Evolutionary conservation across 2,329 filamentous ascomycete genomes (phyloP).

Genomic region (Hortaea sp.): DNA sequence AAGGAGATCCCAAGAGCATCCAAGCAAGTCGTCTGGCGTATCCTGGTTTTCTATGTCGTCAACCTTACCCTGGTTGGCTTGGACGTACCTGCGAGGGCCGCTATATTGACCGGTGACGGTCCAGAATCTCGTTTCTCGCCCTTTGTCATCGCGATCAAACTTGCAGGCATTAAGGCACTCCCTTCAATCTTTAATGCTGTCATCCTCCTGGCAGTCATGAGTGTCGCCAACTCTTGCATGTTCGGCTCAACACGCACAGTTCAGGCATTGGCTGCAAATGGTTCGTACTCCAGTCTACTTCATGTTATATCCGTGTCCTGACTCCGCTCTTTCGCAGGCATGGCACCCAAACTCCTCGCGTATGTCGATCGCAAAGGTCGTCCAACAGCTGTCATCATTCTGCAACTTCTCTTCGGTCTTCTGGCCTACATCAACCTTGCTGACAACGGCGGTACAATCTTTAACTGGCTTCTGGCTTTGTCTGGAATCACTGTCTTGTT

Average conservation of each 20-base stretch:
- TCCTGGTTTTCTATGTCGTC: constrained; percentile 30
- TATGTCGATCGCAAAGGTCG: constrained; percentile 68
- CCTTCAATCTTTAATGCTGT: constrained; percentile 56
- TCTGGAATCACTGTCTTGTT: constrained; percentile 65
- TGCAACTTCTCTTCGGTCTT: constrained; percentile 57
- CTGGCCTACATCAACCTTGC: constrained; percentile 66
- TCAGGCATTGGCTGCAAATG: constrained; percentile 63
- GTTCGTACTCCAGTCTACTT: constrained; percentile 25
- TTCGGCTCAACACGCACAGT: constrained; percentile 68
- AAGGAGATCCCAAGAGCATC: constrained; percentile 29
- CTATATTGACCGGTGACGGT: constrained; percentile 30
- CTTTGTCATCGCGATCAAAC: constrained; percentile 53
- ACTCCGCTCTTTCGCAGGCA: constrained; percentile 36
- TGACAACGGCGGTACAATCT: constrained; percentile 50
- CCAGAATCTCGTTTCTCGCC: constrained; percentile 37
- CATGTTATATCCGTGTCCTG: background rate
- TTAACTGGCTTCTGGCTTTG: constrained; percentile 70
- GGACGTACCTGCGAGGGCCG: constrained; percentile 12
- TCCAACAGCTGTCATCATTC: constrained; percentile 59
- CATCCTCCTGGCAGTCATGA: constrained; percentile 49
- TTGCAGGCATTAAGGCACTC: constrained; percentile 48
- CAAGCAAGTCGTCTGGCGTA: constrained; percentile 29
- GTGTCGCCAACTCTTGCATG: constrained; percentile 47
- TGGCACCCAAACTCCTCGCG: constrained; percentile 47
- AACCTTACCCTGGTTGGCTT: constrained; percentile 21